Evolutionary conservation across 768 basidiomycete genomes (phyloP), one percentile per base, ranked within the genome.

Genomic region (Lactarius evosmus): DNA sequence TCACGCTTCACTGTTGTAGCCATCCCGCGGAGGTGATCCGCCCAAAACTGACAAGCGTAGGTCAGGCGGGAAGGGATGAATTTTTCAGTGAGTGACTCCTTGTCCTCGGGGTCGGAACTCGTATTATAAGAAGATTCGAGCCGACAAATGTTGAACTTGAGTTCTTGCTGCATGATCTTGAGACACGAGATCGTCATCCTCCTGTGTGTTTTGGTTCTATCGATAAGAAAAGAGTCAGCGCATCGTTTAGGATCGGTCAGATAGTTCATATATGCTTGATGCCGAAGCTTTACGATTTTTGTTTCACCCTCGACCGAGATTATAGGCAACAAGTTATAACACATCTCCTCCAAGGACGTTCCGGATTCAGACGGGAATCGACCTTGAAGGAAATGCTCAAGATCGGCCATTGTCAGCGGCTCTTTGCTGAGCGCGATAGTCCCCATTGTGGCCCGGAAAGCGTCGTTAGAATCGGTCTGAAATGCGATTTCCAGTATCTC

Each of bases 121-220:
- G 49, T 60, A 0, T 70, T n/a, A 56, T 74, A 71, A 4, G 78
- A 79, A 27, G 75, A 71, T 38, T 75, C 56, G 14, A 80, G 62
- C 8, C 67, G 40, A 29, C 78, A 79, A 12, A 80, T 78, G 46
- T 80, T 78, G 69, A 80, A 79, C 55, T 60, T 66, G 41, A 79
- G 74, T n/a, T 63, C 66, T 34, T 50, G 58, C 8, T 64, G 66
- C 78, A 79, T 77, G 32, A 72, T 63, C 30, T 57, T 55, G 11
- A 79, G 66, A 34, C 70, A 72, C 19, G 71, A 65, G 14, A 58
- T 60, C 1, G 75, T 70, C 19, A 78, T 49, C 27, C 63, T 60
- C 19, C 53, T 52, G 50, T 59, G 33, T 5, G 60, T 11, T 27
- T 32, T 50, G 19, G 27, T 17, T 27, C 17, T 52, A 44, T 66